These are phyloP conservation scores for Hysterangium stoloniferum DNA, from an alignment of 768 basidiomycete species.

Conservation along the genomic window DNA sequence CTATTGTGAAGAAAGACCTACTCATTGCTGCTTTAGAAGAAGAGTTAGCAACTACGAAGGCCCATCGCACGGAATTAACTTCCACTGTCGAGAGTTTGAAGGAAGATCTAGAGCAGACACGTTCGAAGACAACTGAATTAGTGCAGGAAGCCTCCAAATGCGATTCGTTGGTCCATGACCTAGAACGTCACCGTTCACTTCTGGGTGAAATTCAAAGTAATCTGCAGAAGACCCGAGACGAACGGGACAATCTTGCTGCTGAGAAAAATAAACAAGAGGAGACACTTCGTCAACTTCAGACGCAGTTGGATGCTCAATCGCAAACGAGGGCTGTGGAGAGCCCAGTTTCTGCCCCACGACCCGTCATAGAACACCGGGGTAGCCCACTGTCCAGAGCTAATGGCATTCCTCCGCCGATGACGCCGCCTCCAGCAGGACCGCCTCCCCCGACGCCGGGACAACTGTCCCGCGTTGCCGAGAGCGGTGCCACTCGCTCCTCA, in stretches of 20 bases:
- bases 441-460: conserved; percentile 70
- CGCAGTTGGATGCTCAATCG: conserved; percentile 33
- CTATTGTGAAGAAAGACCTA: conserved; percentile 42
- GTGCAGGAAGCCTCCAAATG: conserved; percentile 67
- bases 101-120: conserved; percentile 51
- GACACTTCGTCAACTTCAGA: conserved; percentile 72
- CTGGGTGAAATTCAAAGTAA: conserved; percentile 73
- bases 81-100: conserved; percentile 39
- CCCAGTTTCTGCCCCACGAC: conserved; percentile 30
- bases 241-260: conserved; percentile 66
- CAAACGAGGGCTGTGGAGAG: conserved; percentile 34
- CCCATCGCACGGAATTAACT: conserved; percentile 37
- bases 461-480: conserved; percentile 33
- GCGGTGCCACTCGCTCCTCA: conserved; percentile 48
- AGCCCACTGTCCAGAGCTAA: conserved; percentile 46
- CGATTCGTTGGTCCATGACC: conserved; percentile 63
- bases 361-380: conserved; percentile 43
- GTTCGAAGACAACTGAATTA: conserved; percentile 51
- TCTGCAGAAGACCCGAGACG: conserved; percentile 72
- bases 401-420: conserved; percentile 72
- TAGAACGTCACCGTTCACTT: conserved; percentile 69
- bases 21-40: conserved; percentile 41
- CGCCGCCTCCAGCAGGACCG: conserved; percentile 81
- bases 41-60: conserved; percentile 35
- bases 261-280: conserved; percentile 65